Evolutionary conservation across 2,329 filamentous ascomycete genomes (phyloP), one percentile per base, ranked within the genome.

Genomic region (Aspergillus japonicus): DNA sequence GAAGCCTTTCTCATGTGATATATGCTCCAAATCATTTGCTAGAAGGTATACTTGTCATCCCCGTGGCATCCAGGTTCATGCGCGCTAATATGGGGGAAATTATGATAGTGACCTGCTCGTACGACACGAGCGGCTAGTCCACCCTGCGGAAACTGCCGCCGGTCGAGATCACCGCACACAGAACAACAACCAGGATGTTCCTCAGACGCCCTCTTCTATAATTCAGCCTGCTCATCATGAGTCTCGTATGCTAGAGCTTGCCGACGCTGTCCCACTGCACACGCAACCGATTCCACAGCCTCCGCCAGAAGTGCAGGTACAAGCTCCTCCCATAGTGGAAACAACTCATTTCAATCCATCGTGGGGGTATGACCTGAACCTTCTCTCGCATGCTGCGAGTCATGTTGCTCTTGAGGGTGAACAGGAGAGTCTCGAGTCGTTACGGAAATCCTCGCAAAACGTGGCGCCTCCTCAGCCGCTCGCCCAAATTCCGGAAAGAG

Each of bases 281-380:
- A 70, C 76, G 26, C 68, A 75, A 63, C 68, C 69, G 24, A 68
- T 69, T 56, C 68, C 71, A 26, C 65, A 71, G 55, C 64, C 68
- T 57, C 66, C 73, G 56, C 69, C 76, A 54, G 72, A 78, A 66
- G 68, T 78, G 59, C 70, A 76, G 55, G 66, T 72, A 5, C 76
- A 77, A 49, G 72, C 73, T 21, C 67, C 73, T 14, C 69, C 75
- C 11, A 74, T 78, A 53, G 70, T 79, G 57, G 78, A 78, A 51
- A 74, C 77, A 54, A 69, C 77, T n/a, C 75, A 79, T 48, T 79
- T 80, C 63, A 80, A 81, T 68, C 79, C 78, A 4, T 80, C 78
- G 5, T 81, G 79, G 79, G 79, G 79, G n/a, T 81, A 81, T 63
- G 79, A 81, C 58, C 65, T 81, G 58, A 81, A 81, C 60, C 70